Evolutionary conservation across 2,329 filamentous ascomycete species (phyloP).

Genomic region (Xylaria polymorpha): DNA sequence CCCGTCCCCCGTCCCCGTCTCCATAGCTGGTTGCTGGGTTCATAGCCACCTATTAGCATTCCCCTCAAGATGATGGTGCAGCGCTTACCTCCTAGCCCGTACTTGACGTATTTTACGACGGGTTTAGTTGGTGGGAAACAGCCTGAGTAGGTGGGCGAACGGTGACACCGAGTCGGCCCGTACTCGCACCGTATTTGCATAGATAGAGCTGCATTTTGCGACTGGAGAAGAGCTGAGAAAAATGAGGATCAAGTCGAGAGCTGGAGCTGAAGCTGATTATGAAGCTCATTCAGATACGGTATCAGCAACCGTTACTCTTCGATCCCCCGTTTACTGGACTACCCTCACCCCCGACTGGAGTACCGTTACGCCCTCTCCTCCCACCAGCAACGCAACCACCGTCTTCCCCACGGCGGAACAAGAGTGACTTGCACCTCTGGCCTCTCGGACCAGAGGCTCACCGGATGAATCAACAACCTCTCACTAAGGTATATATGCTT

Average conservation of each 20-base stretch:
- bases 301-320: slow-evolving; percentile 41
- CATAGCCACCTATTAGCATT: slow-evolving; percentile 16
- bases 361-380: slow-evolving; percentile 37
- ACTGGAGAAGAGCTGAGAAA: slow-evolving; percentile 8
- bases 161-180: slow-evolving; percentile 4
- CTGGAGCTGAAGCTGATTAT: slow-evolving; percentile 29
- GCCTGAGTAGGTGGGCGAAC: slow-evolving; percentile 25
- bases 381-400: slow-evolving; percentile 38
- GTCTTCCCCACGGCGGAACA: slow-evolving; percentile 45
- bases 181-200: slow-evolving; percentile 9
- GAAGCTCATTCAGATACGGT: slow-evolving; percentile 41
- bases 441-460: slow-evolving; percentile 52
- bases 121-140: slow-evolving; percentile 30
- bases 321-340: slow-evolving; percentile 37
- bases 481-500: slow-evolving; percentile 56
- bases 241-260: slow-evolving; percentile 9
- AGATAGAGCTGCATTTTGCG: slow-evolving; percentile 19
- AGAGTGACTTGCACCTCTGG: slow-evolving; percentile 50
- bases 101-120: slow-evolving; percentile 28
- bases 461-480: slow-evolving; percentile 61
- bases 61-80: slow-evolving; percentile 23
- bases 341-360: slow-evolving; percentile 38
- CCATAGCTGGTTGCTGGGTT: slow-evolving; percentile 36
- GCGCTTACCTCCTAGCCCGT: slow-evolving; percentile 20
- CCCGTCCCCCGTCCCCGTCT: slow-evolving; percentile 33